phyloP scores from a whole-genome alignment of 108 stramenopile species.

The Nannochloropsis salina region DNA sequence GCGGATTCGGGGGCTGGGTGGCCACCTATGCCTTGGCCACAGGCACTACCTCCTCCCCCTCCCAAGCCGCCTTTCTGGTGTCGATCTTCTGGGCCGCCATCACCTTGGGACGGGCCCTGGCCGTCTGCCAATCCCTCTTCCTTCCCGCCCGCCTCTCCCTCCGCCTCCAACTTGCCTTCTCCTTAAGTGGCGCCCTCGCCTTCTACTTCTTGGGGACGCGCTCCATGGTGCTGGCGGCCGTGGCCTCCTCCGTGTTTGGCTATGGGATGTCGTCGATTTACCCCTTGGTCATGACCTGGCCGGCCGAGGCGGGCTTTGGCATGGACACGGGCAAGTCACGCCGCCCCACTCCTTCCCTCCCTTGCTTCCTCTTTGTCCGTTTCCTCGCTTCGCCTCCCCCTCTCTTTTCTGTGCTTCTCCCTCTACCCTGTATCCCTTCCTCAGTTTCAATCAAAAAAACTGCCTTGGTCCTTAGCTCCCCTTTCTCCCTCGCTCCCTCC shows the following conservation, averaged over 20 bases:
- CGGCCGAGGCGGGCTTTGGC: background rate
- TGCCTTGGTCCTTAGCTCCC: too few relatives aligned
- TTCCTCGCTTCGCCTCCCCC: too few relatives aligned
- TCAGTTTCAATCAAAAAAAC: too few relatives aligned
- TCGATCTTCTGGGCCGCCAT: slow-evolving; percentile 9
- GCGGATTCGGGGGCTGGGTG: background rate
- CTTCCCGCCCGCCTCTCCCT: background rate
- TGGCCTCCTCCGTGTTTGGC: background rate
- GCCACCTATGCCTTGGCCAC: background rate
- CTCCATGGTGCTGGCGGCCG: background rate
- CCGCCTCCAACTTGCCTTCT: background rate
- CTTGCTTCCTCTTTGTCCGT: too few relatives aligned
- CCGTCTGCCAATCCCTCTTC: background rate
- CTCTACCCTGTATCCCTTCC: too few relatives aligned
- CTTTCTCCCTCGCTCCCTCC: too few relatives aligned
- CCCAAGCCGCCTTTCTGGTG: slow-evolving; percentile 2
- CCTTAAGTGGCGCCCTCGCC: background rate
- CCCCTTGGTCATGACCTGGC: background rate
- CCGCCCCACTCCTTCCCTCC: too few relatives aligned
- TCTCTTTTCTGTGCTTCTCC: too few relatives aligned
- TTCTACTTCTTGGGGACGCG: background rate
- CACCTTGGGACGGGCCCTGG: background rate
- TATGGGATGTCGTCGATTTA: background rate
- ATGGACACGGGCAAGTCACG: background rate
- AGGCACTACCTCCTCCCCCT: background rate